These are phyloP conservation scores for Ambispora gerdemannii DNA, from an alignment of 192 early-diverging fungal species.

Conservation along the genomic window DNA sequence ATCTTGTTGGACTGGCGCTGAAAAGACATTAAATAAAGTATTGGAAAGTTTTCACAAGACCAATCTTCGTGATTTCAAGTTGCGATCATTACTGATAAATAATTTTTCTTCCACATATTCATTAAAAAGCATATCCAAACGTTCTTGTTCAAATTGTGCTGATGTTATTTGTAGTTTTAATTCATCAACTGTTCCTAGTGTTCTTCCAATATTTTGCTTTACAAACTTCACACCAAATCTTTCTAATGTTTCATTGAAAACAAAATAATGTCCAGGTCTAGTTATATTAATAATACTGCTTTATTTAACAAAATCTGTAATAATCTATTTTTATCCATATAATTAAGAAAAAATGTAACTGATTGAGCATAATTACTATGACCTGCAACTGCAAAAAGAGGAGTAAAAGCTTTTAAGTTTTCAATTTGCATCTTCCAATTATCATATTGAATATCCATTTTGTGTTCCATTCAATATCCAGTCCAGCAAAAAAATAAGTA, in stretches of 20 bases:
- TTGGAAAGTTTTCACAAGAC: not conserved
- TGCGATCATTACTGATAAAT: not conserved
- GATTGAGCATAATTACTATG: slow-evolving; percentile 7
- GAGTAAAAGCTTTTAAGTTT: not conserved
- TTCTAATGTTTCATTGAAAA: not conserved
- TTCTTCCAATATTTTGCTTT: not conserved
- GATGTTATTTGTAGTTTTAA: not conserved
- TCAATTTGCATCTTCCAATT: slow-evolving; percentile 12
- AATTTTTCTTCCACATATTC: slow-evolving; percentile 1
- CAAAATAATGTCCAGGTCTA: not conserved
- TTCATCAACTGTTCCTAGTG: too few relatives aligned
- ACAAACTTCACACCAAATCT: slow-evolving; percentile 3
- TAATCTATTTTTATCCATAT: not conserved
- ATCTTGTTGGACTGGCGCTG: not conserved
- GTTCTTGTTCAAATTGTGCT: not conserved
- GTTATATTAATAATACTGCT: not conserved
- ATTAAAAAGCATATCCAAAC: not conserved
- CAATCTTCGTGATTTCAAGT: not conserved
- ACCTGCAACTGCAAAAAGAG: not conserved
- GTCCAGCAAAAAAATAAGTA: slow-evolving; percentile 1
- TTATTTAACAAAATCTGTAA: not conserved
- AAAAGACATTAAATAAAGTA: not conserved
- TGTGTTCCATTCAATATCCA: not conserved
- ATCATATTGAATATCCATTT: not conserved
- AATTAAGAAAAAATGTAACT: slow-evolving; percentile 2